Evolutionary conservation across 805 yeast genomes (phyloP), one percentile per base, ranked within the genome.

Genomic region (Pichia occidentalis): DNA sequence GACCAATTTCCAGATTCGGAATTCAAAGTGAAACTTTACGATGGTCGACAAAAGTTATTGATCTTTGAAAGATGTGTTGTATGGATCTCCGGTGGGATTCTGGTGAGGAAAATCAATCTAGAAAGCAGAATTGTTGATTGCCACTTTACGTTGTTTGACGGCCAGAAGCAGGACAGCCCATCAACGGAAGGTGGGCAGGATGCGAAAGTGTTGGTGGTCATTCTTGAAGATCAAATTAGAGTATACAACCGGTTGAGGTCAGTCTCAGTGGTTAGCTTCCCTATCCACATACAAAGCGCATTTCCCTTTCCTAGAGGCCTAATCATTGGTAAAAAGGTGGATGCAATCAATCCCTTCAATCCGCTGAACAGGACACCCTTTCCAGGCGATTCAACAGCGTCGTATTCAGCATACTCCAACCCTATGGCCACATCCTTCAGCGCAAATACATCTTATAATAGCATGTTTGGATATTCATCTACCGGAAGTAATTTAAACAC

Each of bases 221-320:
- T 85, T 22, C 58, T 82, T 34, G 56, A 58, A 28, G 81, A 77
- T 39, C 65, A 74, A 5, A 83, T 83, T 0, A 66, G 79, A 42
- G 67, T 85, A 1, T 85, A 80, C 53, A 71, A 72, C 39, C 58
- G 60, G 5, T 71, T 72, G 42, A 92, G 92, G 2, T 67, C 73
- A 21, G 65, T 73, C 1, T 73, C 73, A 40, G 67, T 72, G 1
- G 71, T 79, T 9, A 77, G 76, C 47, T 73, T 87, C 44, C 94
- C 96, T 0, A 84, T 86, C 46, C 61, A 63, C 6, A 68, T 84
- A 19, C 67, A 63, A 25, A 65, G 65, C 20, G 88, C 81, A 2
- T 70, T 80, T 43, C 70, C 81, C 9, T 81, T 77, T 50, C 76
- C 75, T 18, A 68, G 73, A 28, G 96, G 96, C 0, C 52, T 85